A percentile compares a stretch with the other conserved stretches of the same genome.
Conservation (phyloP, 306 rosid genomes). For the Corylus avellana region DNA sequence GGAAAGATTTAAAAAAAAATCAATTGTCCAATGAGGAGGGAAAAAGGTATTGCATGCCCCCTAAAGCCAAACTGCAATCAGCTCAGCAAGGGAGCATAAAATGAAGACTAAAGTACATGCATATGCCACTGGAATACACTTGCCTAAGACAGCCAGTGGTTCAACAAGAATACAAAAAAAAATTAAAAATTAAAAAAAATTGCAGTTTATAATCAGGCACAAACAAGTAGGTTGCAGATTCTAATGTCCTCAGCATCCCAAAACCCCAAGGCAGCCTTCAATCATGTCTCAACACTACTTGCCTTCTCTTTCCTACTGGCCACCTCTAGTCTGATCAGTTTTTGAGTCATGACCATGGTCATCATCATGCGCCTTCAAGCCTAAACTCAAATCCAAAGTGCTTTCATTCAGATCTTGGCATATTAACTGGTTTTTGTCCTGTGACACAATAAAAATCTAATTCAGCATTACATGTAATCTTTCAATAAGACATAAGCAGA, state of each 20-base stretch:
- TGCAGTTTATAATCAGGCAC: slow-evolving; percentile 26
- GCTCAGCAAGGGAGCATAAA: slow-evolving; percentile 38
- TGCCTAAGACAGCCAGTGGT: slow-evolving; percentile 25
- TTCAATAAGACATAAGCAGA: slow-evolving; percentile 8
- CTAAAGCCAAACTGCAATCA: slow-evolving; percentile 26
- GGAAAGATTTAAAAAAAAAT: slow-evolving; percentile 15
- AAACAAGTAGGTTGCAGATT: slow-evolving; percentile 24
- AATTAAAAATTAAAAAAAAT: not conserved
- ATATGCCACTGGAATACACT: slow-evolving; percentile 37
- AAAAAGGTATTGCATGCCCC: slow-evolving; percentile 21
- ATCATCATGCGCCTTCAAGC: slow-evolving; percentile 66
- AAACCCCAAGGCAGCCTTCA: slow-evolving; percentile 27
- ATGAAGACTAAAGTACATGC: slow-evolving; percentile 34
- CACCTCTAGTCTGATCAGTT: slow-evolving; percentile 51
- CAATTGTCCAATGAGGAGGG: slow-evolving; percentile 25
- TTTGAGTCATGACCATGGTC: slow-evolving; percentile 58
- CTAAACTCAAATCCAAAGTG: slow-evolving; percentile 88
- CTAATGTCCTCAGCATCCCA: slow-evolving; percentile 21
- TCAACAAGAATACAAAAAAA: slow-evolving; percentile 26
- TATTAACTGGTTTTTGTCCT: slow-evolving; percentile 62
- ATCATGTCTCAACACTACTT: slow-evolving; percentile 17
- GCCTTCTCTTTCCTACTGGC: slow-evolving; percentile 34
- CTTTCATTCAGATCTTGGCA: slow-evolving; percentile 96
- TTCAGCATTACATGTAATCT: slow-evolving; percentile 7
- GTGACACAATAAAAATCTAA: slow-evolving; percentile 34